Base-by-base conservation (phyloP, 306 rosid species). In the Vachellia pachyceras region DNA sequence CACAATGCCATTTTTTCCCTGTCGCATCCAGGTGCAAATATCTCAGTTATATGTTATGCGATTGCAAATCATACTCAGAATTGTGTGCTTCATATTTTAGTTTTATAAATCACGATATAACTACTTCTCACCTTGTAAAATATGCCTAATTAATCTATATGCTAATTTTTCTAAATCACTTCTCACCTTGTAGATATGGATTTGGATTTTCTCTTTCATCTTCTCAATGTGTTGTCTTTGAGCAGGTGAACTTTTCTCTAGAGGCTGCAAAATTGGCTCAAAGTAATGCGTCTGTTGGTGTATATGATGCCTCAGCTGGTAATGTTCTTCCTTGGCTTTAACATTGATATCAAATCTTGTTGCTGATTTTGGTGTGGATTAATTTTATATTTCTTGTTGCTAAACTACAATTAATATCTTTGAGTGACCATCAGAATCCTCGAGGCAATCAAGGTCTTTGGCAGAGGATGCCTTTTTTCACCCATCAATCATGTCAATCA, bases 401-500 rank as follows among this genome's bases (percentile, higher is more conserved):
- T 86, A 82, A 84, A 52, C 23, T 74, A 69, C 76, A 46, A 64
- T 69, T 45, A 10, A 40, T 81, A 14, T 76, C 70, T 65, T 82
- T 79, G 57, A n/a, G n/a, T n/a, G n/a, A 15, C 76, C 88, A 35
- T 77, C 97, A 95, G 99, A 87, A 41, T 94, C 97, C 35, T 95
- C 99, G 33, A 90, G 94, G 86, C 91, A 93, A 81, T 93, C 99
- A 77, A 91, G 98, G 86, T 88, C 99, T 77, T 88, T 95, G 58
- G 99, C 97, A 15, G 99, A 95, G 87, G 97, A 95, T 86, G 98
- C 97, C 49, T 95, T 95, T 77, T 95, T 90, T 70, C 99, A 95
- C 84, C 99, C 99, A 10, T 95, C 99, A 49, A 95, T 95, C 46
- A 95, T 91, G 98, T 95, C 99, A 10, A 91, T 95, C 82, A 95